A percentile compares a stretch with the other conserved stretches of the same genome.
Evolutionary conservation across 2,329 filamentous ascomycete genomes (phyloP).

Genomic region (Diaporthe sp.): DNA sequence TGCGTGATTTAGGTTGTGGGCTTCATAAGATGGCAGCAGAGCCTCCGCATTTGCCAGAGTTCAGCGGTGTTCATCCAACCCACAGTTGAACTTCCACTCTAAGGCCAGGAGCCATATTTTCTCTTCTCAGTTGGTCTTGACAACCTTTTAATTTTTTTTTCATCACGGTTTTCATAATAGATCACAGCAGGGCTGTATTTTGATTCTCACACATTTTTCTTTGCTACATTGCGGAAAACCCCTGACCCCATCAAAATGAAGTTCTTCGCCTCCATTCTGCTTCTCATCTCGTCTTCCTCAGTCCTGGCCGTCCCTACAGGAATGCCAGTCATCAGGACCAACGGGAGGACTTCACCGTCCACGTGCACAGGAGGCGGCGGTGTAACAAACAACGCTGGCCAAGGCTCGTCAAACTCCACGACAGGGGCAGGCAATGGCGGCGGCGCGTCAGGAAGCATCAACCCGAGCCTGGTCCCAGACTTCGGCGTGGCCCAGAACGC

Average conservation of each 20-base stretch:
- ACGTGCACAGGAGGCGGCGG: slow-evolving; percentile 1
- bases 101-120: slow-evolving; percentile 12
- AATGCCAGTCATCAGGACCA: slow-evolving; percentile 10
- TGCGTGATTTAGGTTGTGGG: slow-evolving; percentile 7
- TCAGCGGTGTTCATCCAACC: slow-evolving; percentile 6
- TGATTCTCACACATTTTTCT: not conserved
- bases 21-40: slow-evolving; percentile 25
- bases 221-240: not conserved
- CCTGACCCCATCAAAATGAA: slow-evolving; percentile 6
- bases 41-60: not conserved
- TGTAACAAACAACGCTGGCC: not conserved
- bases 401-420: not conserved
- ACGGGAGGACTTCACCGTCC: not conserved
- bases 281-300: slow-evolving; percentile 20
- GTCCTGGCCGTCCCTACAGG: slow-evolving; percentile 18
- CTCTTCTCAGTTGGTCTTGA: slow-evolving; percentile 17
- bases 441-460: not conserved
- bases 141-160: not conserved
- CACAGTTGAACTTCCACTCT: not conserved
- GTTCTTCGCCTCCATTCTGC: slow-evolving; percentile 11
- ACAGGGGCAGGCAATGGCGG: not conserved
- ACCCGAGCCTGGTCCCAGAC: slow-evolving; percentile 17
- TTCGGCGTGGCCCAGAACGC: slow-evolving; percentile 14
- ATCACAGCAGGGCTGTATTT: slow-evolving; percentile 10
- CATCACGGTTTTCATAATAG: not conserved